Base-by-base conservation (phyloP, 345 rosid genomes). In the Brassica incana region DNA sequence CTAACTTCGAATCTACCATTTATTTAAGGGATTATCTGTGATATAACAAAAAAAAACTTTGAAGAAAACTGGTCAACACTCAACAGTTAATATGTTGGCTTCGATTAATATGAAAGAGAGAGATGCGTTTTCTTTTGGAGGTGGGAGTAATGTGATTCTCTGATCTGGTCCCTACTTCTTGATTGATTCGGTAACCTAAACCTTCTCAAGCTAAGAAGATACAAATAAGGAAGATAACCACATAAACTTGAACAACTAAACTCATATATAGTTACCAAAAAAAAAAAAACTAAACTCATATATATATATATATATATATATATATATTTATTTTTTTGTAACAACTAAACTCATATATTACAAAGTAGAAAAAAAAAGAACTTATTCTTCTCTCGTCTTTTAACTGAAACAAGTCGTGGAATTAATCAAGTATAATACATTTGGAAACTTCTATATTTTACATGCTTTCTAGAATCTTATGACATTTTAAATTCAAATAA, bases 161-260 rank as follows among this genome's bases (percentile, higher is more conserved):
- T 60, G 64, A 25, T n/a, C 32, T 72, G 77, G 72, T 65, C 67
- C 65, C 25, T 12, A 29, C 5, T 58, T 59, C 48, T 48, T 62
- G 27, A 35, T 40, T 20, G 73, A 73, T 67, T 73, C 32, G 82
- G 69, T 66, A 73, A 67, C 65, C 77, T 73, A 73, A 73, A 67
- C 74, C 29, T 66, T 78, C 63, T 58, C 30, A 3, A 18, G 61
- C 74, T 69, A 66, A 66, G 29, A 73, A 23, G 77, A 67, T 12
- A 67, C 67, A 38, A 72, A 71, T 58, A 65, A 71, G 15, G 69
- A 78, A 78, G 61, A 71, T 35, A 54, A 61, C 59, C 65, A 65
- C 32, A 33, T 20, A 33, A 33, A n/a, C 10, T 43, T 58, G 8
- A 45, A 68, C 61, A 11, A 58, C 43, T 43, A 29, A 16, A 10